Evolutionary conservation across 2,329 filamentous ascomycete genomes (phyloP).

Genomic region (Aureobasidium zeae): DNA sequence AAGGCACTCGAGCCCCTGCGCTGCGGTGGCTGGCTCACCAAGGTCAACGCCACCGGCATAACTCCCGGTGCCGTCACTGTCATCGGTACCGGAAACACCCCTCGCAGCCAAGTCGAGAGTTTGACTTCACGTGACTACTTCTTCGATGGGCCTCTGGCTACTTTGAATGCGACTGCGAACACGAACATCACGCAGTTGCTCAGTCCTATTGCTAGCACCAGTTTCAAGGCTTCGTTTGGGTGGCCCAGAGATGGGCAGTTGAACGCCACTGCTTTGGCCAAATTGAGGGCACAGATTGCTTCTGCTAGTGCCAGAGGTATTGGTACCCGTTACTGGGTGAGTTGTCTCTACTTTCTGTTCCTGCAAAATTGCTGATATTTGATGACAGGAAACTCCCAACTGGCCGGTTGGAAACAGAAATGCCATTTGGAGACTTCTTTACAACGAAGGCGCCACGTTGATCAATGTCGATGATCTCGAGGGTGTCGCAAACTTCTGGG

Average conservation of each 20-base stretch:
- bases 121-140: constrained; percentile 46
- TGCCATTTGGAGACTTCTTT: constrained; percentile 48
- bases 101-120: constrained; percentile 39
- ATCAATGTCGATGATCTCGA: constrained; percentile 57
- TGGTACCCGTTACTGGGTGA: constrained; percentile 48
- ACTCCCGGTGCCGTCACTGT: constrained; percentile 47
- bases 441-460: constrained; percentile 50
- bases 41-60: constrained; percentile 38
- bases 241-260: constrained; percentile 30
- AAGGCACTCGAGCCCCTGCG: constrained; percentile 49
- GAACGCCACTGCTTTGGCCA: constrained; percentile 41
- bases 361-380: background rate
- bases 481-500: constrained; percentile 24
- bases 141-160: constrained; percentile 48
- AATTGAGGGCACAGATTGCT: constrained; percentile 44
- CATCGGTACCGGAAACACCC: constrained; percentile 52
- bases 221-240: constrained; percentile 38
- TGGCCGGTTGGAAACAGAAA: constrained; percentile 53
- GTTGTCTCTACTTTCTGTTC: background rate
- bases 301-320: constrained; percentile 50
- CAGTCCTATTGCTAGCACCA: constrained; percentile 46
- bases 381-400: constrained; percentile 30
- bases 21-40: constrained; percentile 44
- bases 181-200: constrained; percentile 39
- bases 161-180: constrained; percentile 33